phyloP scores from a whole-genome alignment of 202 grass and related monocot species.

The Hordeum pubiflorum region DNA sequence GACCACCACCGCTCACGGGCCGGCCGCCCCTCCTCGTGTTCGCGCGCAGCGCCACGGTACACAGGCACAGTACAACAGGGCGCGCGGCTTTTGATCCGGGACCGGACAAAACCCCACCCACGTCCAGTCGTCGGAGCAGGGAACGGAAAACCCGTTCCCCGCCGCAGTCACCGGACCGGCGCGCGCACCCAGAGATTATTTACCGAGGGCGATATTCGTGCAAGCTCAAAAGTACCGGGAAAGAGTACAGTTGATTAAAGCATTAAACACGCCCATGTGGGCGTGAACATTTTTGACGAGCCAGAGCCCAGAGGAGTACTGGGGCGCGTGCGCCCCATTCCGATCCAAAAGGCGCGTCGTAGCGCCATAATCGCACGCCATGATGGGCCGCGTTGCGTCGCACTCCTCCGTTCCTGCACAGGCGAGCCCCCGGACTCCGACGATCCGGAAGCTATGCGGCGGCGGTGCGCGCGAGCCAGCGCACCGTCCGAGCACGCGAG shows the following conservation, averaged over 20 bases:
- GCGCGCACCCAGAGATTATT: neutral
- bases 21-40: neutral
- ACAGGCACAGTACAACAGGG: too few relatives aligned
- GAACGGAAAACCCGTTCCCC: neutral
- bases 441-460: neutral
- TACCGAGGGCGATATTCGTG: neutral
- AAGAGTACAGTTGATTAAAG: neutral
- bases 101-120: neutral
- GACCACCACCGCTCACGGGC: neutral
- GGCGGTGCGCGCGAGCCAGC: neutral
- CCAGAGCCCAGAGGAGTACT: neutral
- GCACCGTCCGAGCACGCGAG: neutral
- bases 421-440: neutral
- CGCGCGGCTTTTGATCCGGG: neutral
- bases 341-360: constrained; percentile 3
- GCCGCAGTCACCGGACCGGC: constrained; percentile 12
- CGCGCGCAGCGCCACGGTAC: neutral
- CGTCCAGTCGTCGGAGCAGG: neutral
- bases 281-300: neutral
- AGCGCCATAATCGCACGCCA: neutral
- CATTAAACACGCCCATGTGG: neutral
- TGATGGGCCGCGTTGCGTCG: neutral
- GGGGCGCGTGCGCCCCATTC: neutral
- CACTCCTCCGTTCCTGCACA: too few relatives aligned
- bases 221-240: neutral